These are phyloP conservation scores for Aegilops speltoides DNA, from an alignment of 176 grass and related monocot species.

Conservation along the genomic window DNA sequence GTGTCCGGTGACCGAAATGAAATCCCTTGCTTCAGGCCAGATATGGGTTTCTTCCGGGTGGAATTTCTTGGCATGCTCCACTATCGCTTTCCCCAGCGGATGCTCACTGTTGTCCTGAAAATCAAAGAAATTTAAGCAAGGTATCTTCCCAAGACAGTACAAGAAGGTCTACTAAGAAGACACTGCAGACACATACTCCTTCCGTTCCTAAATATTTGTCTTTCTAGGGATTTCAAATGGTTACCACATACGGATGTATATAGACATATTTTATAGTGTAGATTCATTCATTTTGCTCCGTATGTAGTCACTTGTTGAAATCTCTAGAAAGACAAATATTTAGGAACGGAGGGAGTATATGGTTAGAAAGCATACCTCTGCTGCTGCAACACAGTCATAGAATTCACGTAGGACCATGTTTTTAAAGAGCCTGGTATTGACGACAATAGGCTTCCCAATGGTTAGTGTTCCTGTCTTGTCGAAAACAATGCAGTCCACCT, in stretches of 20 bases:
- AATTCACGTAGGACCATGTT: conserved; percentile 83
- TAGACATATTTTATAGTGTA: too few relatives aligned
- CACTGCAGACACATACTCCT: background rate
- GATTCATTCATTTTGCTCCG: too few relatives aligned
- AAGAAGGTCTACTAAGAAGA: background rate
- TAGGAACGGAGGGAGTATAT: too few relatives aligned
- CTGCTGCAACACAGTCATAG: conserved; percentile 64
- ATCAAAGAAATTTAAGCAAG: background rate
- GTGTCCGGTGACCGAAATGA: conserved; percentile 72
- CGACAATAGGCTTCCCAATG: conserved; percentile 77
- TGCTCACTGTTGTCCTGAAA: conserved; percentile 92
- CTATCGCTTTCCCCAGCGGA: conserved; percentile 76
- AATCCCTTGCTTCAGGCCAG: conserved; percentile 74
- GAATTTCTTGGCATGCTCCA: conserved; percentile 75
- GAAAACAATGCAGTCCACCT: conserved; percentile 91
- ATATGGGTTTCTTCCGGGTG: conserved; percentile 52
- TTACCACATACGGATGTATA: too few relatives aligned
- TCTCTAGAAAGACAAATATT: too few relatives aligned
- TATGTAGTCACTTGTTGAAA: too few relatives aligned
- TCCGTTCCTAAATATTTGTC: too few relatives aligned
- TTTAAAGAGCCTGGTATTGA: conserved; percentile 73
- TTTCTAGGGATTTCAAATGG: too few relatives aligned
- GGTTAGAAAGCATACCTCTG: conserved; percentile 51
- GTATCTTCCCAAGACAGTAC: background rate
- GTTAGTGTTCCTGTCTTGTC: conserved; percentile 97